Conservation (phyloP, 495 filamentous ascomycete species). For the Evansstolkia leycettana region DNA sequence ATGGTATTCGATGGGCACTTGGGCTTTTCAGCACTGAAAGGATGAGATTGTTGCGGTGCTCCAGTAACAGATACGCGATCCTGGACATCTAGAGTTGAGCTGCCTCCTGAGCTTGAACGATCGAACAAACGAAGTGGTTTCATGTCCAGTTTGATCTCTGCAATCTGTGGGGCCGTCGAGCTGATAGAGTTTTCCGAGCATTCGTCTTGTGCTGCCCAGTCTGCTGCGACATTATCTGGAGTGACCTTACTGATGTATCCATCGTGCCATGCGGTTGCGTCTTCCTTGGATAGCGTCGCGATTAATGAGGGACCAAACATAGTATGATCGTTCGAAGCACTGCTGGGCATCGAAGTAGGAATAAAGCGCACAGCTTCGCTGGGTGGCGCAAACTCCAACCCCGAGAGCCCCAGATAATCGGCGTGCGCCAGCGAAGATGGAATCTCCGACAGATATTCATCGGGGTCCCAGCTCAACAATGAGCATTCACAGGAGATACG, state of each 20-base stretch:
- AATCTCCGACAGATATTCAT: not conserved
- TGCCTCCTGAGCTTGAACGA: not conserved
- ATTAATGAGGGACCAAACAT: not conserved
- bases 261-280: not conserved
- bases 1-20: too few species aligned
- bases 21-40: too few species aligned
- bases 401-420: not conserved
- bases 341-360: not conserved
- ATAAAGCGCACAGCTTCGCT: not conserved
- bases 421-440: not conserved
- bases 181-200: not conserved
- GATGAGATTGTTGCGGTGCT: too few species aligned
- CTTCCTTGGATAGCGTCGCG: not conserved
- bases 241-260: not conserved
- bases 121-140: constrained; percentile 1
- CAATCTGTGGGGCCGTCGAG: not conserved
- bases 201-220: not conserved
- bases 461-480: constrained; percentile 1
- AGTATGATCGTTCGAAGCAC: not conserved
- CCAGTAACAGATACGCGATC: too few species aligned
- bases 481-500: constrained; percentile 13
- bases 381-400: not conserved
- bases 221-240: not conserved
- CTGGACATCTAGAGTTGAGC: not conserved
- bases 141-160: not conserved